phyloP scores from a whole-genome alignment of 2,329 filamentous ascomycete species.

The Ophiocordyceps camponoti-rufipedis region DNA sequence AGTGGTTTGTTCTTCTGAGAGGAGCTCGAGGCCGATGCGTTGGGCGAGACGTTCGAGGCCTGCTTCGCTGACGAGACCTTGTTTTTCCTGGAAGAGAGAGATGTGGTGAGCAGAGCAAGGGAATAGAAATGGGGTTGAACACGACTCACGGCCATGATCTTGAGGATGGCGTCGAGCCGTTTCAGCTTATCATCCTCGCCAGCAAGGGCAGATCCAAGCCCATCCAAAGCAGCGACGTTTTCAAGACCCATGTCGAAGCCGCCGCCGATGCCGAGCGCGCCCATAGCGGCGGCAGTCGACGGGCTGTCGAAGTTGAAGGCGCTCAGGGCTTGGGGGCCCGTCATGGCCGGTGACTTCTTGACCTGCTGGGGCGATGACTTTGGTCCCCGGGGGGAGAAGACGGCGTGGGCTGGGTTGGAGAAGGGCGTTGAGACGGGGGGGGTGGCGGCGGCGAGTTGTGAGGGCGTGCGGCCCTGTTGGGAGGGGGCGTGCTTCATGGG shows the following conservation, averaged over 20 bases:
- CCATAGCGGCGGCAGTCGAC: slow-evolving; percentile 42
- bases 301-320: slow-evolving; percentile 46
- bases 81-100: slow-evolving; percentile 16
- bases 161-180: slow-evolving; percentile 32
- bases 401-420: slow-evolving; percentile 36
- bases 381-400: slow-evolving; percentile 38
- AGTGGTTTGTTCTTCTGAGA: slow-evolving; percentile 36
- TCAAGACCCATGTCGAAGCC: slow-evolving; percentile 35
- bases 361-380: slow-evolving; percentile 46
- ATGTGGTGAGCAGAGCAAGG: not conserved
- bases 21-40: slow-evolving; percentile 44
- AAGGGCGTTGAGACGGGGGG: slow-evolving; percentile 52
- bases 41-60: slow-evolving; percentile 55
- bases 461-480: slow-evolving; percentile 26
- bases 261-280: slow-evolving; percentile 29
- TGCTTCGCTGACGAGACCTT: slow-evolving; percentile 53
- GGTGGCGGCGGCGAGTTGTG: slow-evolving; percentile 36
- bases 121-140: not conserved
- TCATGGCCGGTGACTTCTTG: slow-evolving; percentile 41
- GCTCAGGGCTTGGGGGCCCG: slow-evolving; percentile 26
- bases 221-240: slow-evolving; percentile 28
- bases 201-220: slow-evolving; percentile 18
- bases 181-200: slow-evolving; percentile 36
- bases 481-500: slow-evolving; percentile 26
- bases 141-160: slow-evolving; percentile 25